phyloP scores from a whole-genome alignment of 73 alveolate species.

The Strombidium stylifer region DNA sequence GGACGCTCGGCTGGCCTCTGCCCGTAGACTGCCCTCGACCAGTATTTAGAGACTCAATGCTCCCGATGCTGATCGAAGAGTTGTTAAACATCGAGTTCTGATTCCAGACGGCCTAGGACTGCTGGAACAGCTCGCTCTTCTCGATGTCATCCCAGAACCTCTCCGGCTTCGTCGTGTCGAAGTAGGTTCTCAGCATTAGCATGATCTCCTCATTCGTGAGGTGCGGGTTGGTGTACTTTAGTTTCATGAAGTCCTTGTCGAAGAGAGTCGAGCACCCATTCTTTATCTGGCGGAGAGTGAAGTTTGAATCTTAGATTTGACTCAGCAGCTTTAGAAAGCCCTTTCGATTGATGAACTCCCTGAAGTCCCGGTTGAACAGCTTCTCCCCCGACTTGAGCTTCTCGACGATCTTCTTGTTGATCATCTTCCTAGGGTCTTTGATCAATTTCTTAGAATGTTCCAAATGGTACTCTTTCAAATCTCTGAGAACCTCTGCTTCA shows the following conservation, averaged over 20 bases:
- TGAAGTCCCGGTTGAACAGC: too few relatives aligned
- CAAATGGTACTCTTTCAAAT: too few relatives aligned
- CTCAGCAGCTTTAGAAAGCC: constrained; percentile 11
- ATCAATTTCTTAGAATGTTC: too few relatives aligned
- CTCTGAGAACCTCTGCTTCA: too few relatives aligned
- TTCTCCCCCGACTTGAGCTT: too few relatives aligned
- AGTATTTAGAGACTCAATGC: not conserved
- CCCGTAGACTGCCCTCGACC: not conserved
- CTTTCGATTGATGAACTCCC: too few relatives aligned
- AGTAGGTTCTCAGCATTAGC: not conserved
- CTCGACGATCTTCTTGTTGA: too few relatives aligned
- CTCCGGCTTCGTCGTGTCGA: constrained; percentile 23
- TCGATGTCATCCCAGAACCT: too few relatives aligned
- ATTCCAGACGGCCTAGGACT: too few relatives aligned
- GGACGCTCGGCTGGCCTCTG: too few relatives aligned
- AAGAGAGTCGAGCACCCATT: constrained; percentile 32
- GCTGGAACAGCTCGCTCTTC: not conserved
- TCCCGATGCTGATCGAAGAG: not conserved
- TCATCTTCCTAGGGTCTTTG: too few relatives aligned
- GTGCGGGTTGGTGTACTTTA: constrained; percentile 30
- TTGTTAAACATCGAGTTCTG: not conserved
- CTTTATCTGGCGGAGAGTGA: constrained; percentile 25
- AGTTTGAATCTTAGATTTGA: constrained; percentile 12
- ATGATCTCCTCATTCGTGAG: constrained; percentile 16
- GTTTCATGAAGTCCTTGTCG: constrained; percentile 40